These are phyloP conservation scores for Bruguiera sexangula DNA, from an alignment of 345 rosid species.

Conservation along the genomic window DNA sequence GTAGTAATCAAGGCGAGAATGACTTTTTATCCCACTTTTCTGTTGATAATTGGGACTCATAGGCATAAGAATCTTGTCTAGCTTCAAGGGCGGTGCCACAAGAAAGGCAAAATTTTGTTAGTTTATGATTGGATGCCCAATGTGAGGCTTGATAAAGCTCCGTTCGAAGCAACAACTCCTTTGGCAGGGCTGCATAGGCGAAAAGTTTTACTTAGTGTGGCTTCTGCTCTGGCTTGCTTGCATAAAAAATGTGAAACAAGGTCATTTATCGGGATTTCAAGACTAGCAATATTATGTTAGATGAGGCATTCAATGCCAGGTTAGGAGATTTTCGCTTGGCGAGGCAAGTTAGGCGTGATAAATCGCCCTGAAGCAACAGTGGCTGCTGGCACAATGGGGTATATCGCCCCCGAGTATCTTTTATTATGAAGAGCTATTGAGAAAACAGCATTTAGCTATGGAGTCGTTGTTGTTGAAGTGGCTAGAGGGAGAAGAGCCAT, in stretches of 20 bases:
- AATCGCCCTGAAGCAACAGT: slow-evolving; percentile 85
- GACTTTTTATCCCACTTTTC: slow-evolving; percentile 66
- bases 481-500: slow-evolving; percentile 81
- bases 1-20: slow-evolving; percentile 71
- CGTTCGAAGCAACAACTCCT: slow-evolving; percentile 63
- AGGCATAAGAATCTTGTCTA: slow-evolving; percentile 86
- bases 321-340: slow-evolving; percentile 94
- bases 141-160: slow-evolving; percentile 87
- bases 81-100: slow-evolving; percentile 92
- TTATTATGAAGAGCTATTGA: slow-evolving; percentile 83
- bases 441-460: slow-evolving; percentile 85
- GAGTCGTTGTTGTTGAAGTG: slow-evolving; percentile 88
- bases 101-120: slow-evolving; percentile 78
- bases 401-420: slow-evolving; percentile 94
- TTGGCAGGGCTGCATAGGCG: slow-evolving; percentile 75
- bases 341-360: slow-evolving; percentile 75
- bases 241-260: slow-evolving; percentile 96
- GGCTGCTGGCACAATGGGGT: slow-evolving; percentile 99
- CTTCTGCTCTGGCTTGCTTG: slow-evolving; percentile 85
- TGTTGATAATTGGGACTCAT: slow-evolving; percentile 77
- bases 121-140: slow-evolving; percentile 93
- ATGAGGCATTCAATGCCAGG: slow-evolving; percentile 76
- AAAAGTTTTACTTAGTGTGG: slow-evolving; percentile 80
- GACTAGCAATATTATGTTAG: slow-evolving; percentile 90
- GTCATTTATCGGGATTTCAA: slow-evolving; percentile 90